Percentiles rank a stretch among this genome's conserved stretches.
These are phyloP conservation scores for Coemansia sp. DNA, from an alignment of 192 early-diverging fungal species.

Conservation along the genomic window DNA sequence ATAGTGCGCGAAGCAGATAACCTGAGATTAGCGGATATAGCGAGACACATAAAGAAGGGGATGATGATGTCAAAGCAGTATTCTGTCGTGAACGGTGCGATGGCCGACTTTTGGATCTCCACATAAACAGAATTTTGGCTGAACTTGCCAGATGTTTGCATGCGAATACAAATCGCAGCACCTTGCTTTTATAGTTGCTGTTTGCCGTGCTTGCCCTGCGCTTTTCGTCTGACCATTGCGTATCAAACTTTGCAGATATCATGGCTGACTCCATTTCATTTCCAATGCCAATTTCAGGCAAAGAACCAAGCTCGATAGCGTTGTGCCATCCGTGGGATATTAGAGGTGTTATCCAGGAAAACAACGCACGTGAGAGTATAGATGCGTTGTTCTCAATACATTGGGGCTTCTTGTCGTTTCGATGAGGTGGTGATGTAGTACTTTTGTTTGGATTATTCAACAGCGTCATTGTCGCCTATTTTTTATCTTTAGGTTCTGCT, in stretches of 20 bases:
- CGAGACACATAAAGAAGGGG: constrained; percentile 10
- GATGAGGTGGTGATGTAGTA: not conserved
- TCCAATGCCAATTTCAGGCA: constrained; percentile 44
- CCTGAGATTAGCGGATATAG: constrained; percentile 32
- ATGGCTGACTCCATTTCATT: constrained; percentile 28
- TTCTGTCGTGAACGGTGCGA: not conserved
- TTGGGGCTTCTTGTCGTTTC: not conserved
- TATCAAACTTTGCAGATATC: constrained; percentile 28
- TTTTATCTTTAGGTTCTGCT: no score
- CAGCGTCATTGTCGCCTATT: not conserved
- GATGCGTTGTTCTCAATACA: constrained; percentile 39
- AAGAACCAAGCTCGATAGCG: constrained; percentile 24
- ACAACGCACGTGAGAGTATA: constrained; percentile 37
- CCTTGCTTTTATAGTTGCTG: not conserved
- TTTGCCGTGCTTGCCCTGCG: constrained; percentile 7
- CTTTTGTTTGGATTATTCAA: not conserved
- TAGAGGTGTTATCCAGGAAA: constrained; percentile 48
- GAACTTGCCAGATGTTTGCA: not conserved
- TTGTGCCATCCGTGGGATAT: constrained; percentile 36
- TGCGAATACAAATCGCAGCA: not conserved
- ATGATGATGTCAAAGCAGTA: not conserved
- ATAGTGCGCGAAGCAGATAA: constrained; percentile 25
- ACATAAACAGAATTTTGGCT: not conserved
- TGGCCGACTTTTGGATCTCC: not conserved
- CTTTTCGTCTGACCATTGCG: constrained; percentile 30